A percentile compares a stretch with the other conserved stretches of the same genome.
Conservation (phyloP, 768 basidiomycete genomes). For the Pisolithus marmoratus region DNA sequence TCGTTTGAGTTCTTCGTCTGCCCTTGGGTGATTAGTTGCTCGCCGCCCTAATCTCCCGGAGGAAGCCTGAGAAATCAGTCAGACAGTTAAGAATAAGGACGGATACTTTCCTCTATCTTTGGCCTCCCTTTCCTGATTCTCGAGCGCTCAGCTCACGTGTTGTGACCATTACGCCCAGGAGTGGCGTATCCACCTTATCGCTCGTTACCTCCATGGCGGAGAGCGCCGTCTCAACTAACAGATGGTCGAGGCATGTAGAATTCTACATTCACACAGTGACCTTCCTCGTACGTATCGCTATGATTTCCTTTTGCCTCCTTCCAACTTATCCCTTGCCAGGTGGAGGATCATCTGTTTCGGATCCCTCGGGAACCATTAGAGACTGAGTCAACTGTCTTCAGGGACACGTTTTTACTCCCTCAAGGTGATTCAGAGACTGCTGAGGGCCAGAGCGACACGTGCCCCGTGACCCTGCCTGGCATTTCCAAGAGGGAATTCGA, state of each 20-base stretch:
- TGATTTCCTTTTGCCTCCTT: background rate
- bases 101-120: no score
- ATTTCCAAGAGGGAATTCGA: constrained; percentile 15
- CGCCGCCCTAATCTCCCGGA: no score
- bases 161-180: no score
- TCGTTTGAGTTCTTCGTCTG: no score
- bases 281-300: constrained; percentile 6
- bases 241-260: background rate
- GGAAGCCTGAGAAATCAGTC: no score
- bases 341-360: constrained; percentile 16
- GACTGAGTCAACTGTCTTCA: constrained; percentile 13
- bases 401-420: constrained; percentile 16
- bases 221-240: no score
- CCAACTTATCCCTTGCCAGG: constrained; percentile 3
- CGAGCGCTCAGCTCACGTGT: no score
- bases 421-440: background rate
- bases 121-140: no score
- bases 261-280: constrained; percentile 13
- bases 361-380: constrained; percentile 13
- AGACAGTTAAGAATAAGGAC: no score
- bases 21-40: no score
- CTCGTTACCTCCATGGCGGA: no score
- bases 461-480: constrained; percentile 12
- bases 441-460: constrained; percentile 11
- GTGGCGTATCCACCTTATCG: no score